These are phyloP conservation scores for Neophaeococcomyces aloes DNA, from an alignment of 2,329 filamentous ascomycete genomes.

Conservation along the genomic window DNA sequence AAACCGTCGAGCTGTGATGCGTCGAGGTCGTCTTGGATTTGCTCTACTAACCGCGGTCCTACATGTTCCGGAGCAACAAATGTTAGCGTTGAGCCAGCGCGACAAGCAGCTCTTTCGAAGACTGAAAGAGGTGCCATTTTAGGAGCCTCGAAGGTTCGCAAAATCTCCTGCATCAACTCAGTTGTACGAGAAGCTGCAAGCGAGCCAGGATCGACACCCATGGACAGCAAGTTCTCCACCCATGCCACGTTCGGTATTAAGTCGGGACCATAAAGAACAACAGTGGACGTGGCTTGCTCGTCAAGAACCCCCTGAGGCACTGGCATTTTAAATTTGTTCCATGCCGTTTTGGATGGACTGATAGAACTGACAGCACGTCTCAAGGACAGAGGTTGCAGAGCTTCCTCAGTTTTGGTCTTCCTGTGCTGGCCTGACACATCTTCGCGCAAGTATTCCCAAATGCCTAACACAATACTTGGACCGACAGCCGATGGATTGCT, in stretches of 20 bases:
- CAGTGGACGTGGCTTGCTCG: constrained; percentile 61
- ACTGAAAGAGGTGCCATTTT: constrained; percentile 26
- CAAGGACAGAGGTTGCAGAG: constrained; percentile 55
- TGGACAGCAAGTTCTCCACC: constrained; percentile 78
- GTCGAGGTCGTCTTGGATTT: constrained; percentile 65
- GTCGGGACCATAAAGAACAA: constrained; percentile 68
- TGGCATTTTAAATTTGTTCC: constrained; percentile 23
- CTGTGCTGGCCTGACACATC: background rate
- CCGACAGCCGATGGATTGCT: constrained; percentile 49
- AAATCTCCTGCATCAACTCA: constrained; percentile 51
- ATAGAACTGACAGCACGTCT: constrained; percentile 47
- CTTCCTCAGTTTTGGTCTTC: constrained; percentile 29
- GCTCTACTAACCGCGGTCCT: constrained; percentile 61
- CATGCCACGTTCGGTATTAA: constrained; percentile 69
- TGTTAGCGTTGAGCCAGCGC: constrained; percentile 77
- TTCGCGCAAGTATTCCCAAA: constrained; percentile 67
- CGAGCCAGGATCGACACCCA: constrained; percentile 70
- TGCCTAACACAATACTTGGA: constrained; percentile 54
- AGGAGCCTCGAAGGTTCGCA: constrained; percentile 12
- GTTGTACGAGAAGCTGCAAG: constrained; percentile 57
- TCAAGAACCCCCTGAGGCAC: constrained; percentile 46
- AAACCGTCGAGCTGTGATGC: constrained; percentile 58
- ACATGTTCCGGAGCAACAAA: constrained; percentile 84
- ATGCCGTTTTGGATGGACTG: constrained; percentile 25
- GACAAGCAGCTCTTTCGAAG: constrained; percentile 62